Conservation (phyloP, 1,139 yeast genomes). For the Nakaseomyces sp. region DNA sequence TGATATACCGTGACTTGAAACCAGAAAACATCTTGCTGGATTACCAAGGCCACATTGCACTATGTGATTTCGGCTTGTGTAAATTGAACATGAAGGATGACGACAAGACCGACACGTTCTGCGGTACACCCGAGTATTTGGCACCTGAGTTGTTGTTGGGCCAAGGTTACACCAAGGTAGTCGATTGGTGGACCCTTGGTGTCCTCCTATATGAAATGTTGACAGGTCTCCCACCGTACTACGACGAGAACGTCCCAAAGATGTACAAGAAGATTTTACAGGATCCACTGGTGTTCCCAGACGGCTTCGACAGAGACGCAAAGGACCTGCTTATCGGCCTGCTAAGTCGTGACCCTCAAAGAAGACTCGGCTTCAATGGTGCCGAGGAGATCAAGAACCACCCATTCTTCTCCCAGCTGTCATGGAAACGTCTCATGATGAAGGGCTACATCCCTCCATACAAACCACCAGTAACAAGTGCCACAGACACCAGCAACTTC, state of each 20-base stretch:
- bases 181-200: constrained; percentile 97
- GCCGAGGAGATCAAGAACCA: constrained; percentile 82
- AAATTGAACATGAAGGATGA: constrained; percentile 82
- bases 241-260: constrained; percentile 83
- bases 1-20: constrained; percentile 86
- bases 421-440: constrained; percentile 74
- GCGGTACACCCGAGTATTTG: constrained; percentile 92
- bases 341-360: constrained; percentile 73
- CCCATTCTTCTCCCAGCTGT: constrained; percentile 82
- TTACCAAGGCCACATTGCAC: constrained; percentile 92
- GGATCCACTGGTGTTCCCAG: constrained; percentile 81
- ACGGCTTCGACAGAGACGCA: constrained; percentile 79
- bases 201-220: constrained; percentile 88
- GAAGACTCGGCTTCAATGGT: constrained; percentile 68
- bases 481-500: constrained; percentile 83
- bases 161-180: constrained; percentile 88
- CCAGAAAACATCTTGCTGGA: constrained; percentile 90
- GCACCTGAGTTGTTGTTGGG: constrained; percentile 89
- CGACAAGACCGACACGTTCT: constrained; percentile 84
- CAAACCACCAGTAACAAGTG: constrained; percentile 84
- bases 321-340: constrained; percentile 71
- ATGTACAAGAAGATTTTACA: constrained; percentile 91
- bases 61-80: constrained; percentile 93
- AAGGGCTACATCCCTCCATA: constrained; percentile 93
- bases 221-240: constrained; percentile 91